Evolutionary conservation across 140 eudicot genomes (phyloP).

Genomic region (Senecio squalidus): DNA sequence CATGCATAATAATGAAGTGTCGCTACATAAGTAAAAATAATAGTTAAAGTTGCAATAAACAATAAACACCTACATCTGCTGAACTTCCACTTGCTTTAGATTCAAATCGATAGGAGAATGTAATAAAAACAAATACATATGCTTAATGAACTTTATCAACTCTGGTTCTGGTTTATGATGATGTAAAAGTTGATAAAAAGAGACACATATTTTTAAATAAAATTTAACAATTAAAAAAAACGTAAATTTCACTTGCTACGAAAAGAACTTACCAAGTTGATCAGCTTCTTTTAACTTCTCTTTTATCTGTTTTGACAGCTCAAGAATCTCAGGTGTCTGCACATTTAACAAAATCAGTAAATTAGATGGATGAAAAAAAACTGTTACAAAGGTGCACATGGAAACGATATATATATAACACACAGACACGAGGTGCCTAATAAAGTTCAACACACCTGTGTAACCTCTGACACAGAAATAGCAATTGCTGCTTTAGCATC

Average conservation of each 20-base stretch:
- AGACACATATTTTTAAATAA: neutral
- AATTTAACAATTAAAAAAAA: neutral
- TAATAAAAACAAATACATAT: too few species aligned
- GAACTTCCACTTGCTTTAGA: too few species aligned
- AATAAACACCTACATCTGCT: too few species aligned
- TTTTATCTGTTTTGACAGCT: constrained; percentile 85
- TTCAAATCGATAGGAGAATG: too few species aligned
- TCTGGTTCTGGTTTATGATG: too few species aligned
- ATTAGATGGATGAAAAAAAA: neutral
- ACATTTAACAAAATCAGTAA: constrained; percentile 18
- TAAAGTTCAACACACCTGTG: constrained; percentile 41
- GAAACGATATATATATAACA: too few species aligned
- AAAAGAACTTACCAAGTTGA: constrained; percentile 45
- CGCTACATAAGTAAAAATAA: too few species aligned
- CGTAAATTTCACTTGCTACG: neutral
- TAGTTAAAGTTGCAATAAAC: too few species aligned
- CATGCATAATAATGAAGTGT: neutral
- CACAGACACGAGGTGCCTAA: neutral
- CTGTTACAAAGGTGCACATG: neutral
- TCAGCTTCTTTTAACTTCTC: constrained; percentile 90
- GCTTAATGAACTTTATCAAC: neutral
- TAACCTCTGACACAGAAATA: constrained; percentile 89
- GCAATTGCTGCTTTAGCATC: constrained; percentile 99
- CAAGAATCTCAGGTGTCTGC: constrained; percentile 82
- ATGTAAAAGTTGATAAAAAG: neutral